Evolutionary conservation across 495 filamentous ascomycete species (phyloP).

Genomic region (Aspergillus avenaceus): DNA sequence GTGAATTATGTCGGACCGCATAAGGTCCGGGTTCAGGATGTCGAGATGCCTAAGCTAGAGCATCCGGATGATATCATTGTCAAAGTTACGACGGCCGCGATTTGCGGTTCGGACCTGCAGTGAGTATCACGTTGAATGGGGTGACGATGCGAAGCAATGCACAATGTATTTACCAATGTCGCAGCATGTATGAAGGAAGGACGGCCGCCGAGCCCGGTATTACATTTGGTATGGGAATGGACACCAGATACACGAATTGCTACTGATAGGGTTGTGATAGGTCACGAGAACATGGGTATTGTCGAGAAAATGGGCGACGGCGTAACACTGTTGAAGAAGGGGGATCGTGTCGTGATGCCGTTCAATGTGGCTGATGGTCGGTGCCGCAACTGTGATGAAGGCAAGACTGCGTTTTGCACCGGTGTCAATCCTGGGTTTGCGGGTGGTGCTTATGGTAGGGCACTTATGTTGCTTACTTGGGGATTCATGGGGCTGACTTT

Average conservation of each 20-base stretch:
- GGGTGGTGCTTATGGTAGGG: slow-evolving; percentile 50
- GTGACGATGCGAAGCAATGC: neutral
- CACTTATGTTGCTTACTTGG: neutral
- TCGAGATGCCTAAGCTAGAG: slow-evolving; percentile 45
- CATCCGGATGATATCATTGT: slow-evolving; percentile 54
- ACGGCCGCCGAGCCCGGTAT: slow-evolving; percentile 49
- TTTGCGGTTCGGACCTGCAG: slow-evolving; percentile 48
- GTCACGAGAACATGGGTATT: slow-evolving; percentile 56
- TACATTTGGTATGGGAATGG: slow-evolving; percentile 38
- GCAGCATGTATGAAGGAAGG: slow-evolving; percentile 50
- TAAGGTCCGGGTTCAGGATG: slow-evolving; percentile 47
- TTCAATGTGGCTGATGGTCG: slow-evolving; percentile 58
- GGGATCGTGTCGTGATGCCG: slow-evolving; percentile 54
- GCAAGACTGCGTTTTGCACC: slow-evolving; percentile 53
- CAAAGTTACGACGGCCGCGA: slow-evolving; percentile 53
- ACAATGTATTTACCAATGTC: slow-evolving; percentile 7
- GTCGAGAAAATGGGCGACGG: slow-evolving; percentile 41
- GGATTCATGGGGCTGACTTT: neutral
- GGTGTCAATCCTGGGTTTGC: slow-evolving; percentile 58
- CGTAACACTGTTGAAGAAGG: slow-evolving; percentile 46
- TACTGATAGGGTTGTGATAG: slow-evolving; percentile 18
- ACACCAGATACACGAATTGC: neutral
- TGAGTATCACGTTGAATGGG: slow-evolving; percentile 14
- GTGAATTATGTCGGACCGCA: slow-evolving; percentile 51
- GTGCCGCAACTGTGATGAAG: slow-evolving; percentile 56